phyloP scores from a whole-genome alignment of 2,329 filamentous ascomycete species.

The Xylaria sp. region DNA sequence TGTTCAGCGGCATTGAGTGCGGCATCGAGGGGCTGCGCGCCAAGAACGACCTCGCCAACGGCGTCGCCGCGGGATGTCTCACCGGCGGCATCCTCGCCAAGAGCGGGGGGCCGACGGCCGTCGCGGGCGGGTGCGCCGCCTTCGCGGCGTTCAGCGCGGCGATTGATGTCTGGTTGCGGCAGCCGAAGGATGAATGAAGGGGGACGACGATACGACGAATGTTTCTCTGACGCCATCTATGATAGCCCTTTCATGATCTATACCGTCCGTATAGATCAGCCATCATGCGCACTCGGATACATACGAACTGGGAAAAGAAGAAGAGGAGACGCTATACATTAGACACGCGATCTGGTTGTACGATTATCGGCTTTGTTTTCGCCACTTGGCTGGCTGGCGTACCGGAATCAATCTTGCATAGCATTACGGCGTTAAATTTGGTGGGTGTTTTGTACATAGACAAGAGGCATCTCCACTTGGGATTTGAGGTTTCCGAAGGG shows the following conservation, averaged over 20 bases:
- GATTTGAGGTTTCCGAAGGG: conserved; percentile 5
- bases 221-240: too few relatives aligned
- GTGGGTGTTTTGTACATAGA: conserved; percentile 4
- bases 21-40: conserved; percentile 90
- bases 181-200: conserved; percentile 65
- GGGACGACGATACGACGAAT: neutral
- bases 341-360: conserved; percentile 12
- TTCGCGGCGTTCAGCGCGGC: conserved; percentile 93
- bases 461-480: conserved; percentile 35
- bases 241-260: neutral
- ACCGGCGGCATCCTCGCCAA: conserved; percentile 88
- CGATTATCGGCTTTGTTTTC: conserved; percentile 20
- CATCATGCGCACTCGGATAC: neutral
- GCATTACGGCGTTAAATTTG: conserved; percentile 31
- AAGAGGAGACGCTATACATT: neutral
- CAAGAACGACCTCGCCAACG: conserved; percentile 92
- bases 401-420: conserved; percentile 27
- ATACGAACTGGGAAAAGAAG: neutral
- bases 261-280: too few relatives aligned
- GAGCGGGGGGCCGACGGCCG: conserved; percentile 87
- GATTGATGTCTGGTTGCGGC: conserved; percentile 90
- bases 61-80: conserved; percentile 84
- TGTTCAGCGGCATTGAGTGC: conserved; percentile 94
- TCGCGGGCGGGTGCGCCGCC: conserved; percentile 83
- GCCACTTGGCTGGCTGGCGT: conserved; percentile 18